Evolutionary conservation across 2,329 filamentous ascomycete species (phyloP).

Genomic region (Coleophoma cylindrospora): DNA sequence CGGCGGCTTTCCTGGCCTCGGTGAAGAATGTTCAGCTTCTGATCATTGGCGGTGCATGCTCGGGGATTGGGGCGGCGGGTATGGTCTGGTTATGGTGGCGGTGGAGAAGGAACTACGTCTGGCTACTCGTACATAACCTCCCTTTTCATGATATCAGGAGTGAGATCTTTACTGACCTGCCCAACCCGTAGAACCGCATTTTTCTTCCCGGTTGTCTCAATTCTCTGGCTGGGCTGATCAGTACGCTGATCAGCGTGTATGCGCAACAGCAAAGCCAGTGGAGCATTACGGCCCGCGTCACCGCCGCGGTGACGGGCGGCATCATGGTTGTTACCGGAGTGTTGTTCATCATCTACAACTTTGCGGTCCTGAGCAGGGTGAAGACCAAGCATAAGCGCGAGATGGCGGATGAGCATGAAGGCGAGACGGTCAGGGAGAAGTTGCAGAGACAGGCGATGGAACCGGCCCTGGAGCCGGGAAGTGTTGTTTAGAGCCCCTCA

Average conservation of each 20-base stretch:
- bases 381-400: conserved; percentile 19
- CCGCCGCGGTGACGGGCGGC: conserved; percentile 16
- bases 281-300: conserved; percentile 21
- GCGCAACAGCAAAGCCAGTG: conserved; percentile 15
- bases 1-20: conserved; percentile 10
- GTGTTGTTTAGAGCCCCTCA: conserved; percentile 11
- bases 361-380: conserved; percentile 16
- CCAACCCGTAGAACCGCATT: conserved; percentile 10
- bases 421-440: conserved; percentile 15
- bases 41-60: conserved; percentile 15
- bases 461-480: conserved; percentile 15
- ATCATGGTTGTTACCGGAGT: conserved; percentile 13
- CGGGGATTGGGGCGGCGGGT: conserved; percentile 15
- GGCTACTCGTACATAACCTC: conserved; percentile 9
- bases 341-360: conserved; percentile 22
- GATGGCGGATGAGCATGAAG: conserved; percentile 8
- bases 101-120: conserved; percentile 18
- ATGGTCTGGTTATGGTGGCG: conserved; percentile 20
- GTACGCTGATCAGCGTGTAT: conserved; percentile 22
- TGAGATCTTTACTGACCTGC: neutral
- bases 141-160: neutral
- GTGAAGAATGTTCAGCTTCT: conserved; percentile 20
- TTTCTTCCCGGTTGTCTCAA: conserved; percentile 23
- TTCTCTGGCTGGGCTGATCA: conserved; percentile 18
- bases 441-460: conserved; percentile 13